A percentile compares a stretch with the other conserved stretches of the same genome.
phyloP scores from a whole-genome alignment of 2,329 filamentous ascomycete species.

The Ophiocordyceps robertsii region DNA sequence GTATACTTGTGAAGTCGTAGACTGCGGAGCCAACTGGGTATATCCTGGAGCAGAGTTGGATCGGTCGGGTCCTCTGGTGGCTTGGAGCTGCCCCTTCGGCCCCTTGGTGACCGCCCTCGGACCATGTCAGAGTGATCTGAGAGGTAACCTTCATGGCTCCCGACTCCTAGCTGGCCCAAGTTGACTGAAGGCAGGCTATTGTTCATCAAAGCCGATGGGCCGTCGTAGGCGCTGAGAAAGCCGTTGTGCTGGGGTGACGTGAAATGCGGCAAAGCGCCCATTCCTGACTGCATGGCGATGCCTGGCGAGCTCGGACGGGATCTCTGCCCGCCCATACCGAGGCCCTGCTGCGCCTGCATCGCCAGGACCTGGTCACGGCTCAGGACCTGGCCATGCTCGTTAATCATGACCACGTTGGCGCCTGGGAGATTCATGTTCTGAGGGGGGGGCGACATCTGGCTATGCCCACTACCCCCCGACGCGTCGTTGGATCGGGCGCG shows the following conservation, averaged over 20 bases:
- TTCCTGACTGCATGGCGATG: constrained; percentile 58
- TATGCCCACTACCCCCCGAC: constrained; percentile 44
- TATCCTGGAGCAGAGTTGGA: constrained; percentile 78
- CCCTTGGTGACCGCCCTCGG: constrained; percentile 82
- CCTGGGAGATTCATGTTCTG: constrained; percentile 50
- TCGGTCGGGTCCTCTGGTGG: constrained; percentile 96
- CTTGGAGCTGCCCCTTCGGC: constrained; percentile 87
- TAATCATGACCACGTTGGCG: constrained; percentile 83
- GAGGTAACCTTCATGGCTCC: constrained; percentile 69
- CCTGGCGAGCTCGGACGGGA: constrained; percentile 87
- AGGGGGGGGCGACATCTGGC: constrained; percentile 52
- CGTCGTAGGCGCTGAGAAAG: constrained; percentile 81
- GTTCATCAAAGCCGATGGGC: constrained; percentile 53
- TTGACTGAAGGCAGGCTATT: constrained; percentile 59
- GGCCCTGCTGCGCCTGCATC: constrained; percentile 55
- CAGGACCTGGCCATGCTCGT: constrained; percentile 80
- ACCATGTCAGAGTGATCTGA: constrained; percentile 89
- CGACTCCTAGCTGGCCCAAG: constrained; percentile 57
- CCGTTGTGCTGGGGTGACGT: constrained; percentile 88
- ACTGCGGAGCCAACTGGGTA: constrained; percentile 90
- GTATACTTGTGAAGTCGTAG: constrained; percentile 97
- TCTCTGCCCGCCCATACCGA: constrained; percentile 52
- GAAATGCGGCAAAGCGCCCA: constrained; percentile 56
- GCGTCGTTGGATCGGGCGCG: constrained; percentile 82
- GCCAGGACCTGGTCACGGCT: constrained; percentile 75